phyloP scores from a whole-genome alignment of 2,329 filamentous ascomycete genomes.

The Aspergillus nomiae region DNA sequence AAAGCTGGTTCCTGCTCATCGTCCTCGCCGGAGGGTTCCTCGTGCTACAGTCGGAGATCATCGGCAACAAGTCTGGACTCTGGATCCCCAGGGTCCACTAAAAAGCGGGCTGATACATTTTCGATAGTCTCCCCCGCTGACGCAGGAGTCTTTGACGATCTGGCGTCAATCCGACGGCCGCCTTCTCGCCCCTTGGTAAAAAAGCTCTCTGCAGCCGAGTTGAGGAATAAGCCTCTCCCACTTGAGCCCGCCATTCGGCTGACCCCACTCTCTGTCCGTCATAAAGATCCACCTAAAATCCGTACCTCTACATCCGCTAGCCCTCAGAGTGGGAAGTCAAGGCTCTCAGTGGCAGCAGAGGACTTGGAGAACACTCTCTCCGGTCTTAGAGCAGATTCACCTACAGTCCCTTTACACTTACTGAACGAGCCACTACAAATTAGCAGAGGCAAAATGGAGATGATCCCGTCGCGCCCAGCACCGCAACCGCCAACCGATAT shows the following conservation, averaged over 20 bases:
- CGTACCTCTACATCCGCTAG: slow-evolving; percentile 7
- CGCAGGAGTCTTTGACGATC: slow-evolving; percentile 39
- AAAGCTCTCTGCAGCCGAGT: slow-evolving; percentile 26
- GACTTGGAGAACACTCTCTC: slow-evolving; percentile 39
- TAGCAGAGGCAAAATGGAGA: slow-evolving; percentile 36
- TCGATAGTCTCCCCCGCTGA: slow-evolving; percentile 27
- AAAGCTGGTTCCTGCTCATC: slow-evolving; percentile 16
- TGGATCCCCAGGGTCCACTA: slow-evolving; percentile 20
- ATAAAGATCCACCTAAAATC: slow-evolving; percentile 5
- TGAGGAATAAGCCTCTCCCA: slow-evolving; percentile 45
- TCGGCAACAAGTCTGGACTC: slow-evolving; percentile 38
- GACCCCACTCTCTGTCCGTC: slow-evolving; percentile 31
- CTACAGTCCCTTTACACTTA: slow-evolving; percentile 19
- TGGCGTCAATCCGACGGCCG: slow-evolving; percentile 15
- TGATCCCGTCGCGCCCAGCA: slow-evolving; percentile 34
- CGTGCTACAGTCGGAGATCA: slow-evolving; percentile 38
- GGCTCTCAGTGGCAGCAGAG: slow-evolving; percentile 36
- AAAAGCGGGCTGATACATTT: slow-evolving; percentile 25
- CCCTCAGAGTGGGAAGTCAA: slow-evolving; percentile 18
- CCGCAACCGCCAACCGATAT: slow-evolving; percentile 30
- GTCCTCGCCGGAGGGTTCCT: slow-evolving; percentile 32
- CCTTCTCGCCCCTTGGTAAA: slow-evolving; percentile 19
- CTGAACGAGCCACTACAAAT: slow-evolving; percentile 34
- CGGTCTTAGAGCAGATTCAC: slow-evolving; percentile 21
- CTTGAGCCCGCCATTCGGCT: slow-evolving; percentile 36